Conservation (phyloP, 1,139 yeast species). For the Debaryomyces fabryi region DNA sequence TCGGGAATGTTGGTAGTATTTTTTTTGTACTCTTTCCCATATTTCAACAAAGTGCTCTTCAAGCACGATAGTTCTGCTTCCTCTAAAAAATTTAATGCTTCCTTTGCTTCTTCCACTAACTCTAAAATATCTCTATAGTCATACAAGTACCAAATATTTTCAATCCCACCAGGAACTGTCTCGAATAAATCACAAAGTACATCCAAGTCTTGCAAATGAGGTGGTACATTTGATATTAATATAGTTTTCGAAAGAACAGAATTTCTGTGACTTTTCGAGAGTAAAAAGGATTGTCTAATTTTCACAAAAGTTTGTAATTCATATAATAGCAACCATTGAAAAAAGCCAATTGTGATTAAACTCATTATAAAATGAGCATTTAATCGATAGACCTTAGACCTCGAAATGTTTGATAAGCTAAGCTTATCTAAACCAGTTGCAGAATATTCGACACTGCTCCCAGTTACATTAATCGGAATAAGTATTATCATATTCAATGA, state of each 20-base stretch:
- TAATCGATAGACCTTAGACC: constrained; percentile 44
- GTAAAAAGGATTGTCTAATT: constrained; percentile 43
- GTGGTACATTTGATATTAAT: constrained; percentile 54
- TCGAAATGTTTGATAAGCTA: constrained; percentile 64
- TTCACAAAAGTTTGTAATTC: constrained; percentile 54
- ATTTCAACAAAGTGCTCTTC: constrained; percentile 15
- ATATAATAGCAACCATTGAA: constrained; percentile 52
- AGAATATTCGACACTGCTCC: constrained; percentile 31
- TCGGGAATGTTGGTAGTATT: no score
- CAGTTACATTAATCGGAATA: constrained; percentile 58
- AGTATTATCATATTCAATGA: constrained; percentile 54
- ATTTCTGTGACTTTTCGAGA: constrained; percentile 26
- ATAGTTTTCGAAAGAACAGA: constrained; percentile 42
- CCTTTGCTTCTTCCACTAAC: constrained; percentile 32
- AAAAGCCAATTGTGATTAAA: constrained; percentile 50
- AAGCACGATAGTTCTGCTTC: constrained; percentile 23
- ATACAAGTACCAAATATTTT: constrained; percentile 53
- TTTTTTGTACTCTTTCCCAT: not conserved
- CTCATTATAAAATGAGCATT: constrained; percentile 60
- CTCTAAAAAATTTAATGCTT: constrained; percentile 46
- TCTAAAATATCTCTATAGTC: constrained; percentile 39
- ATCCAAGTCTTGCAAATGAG: constrained; percentile 28
- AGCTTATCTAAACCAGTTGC: constrained; percentile 58
- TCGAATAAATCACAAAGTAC: constrained; percentile 29
- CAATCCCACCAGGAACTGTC: constrained; percentile 48